phyloP scores from a whole-genome alignment of 495 filamentous ascomycete genomes.

The Penicillium cataractarum region DNA sequence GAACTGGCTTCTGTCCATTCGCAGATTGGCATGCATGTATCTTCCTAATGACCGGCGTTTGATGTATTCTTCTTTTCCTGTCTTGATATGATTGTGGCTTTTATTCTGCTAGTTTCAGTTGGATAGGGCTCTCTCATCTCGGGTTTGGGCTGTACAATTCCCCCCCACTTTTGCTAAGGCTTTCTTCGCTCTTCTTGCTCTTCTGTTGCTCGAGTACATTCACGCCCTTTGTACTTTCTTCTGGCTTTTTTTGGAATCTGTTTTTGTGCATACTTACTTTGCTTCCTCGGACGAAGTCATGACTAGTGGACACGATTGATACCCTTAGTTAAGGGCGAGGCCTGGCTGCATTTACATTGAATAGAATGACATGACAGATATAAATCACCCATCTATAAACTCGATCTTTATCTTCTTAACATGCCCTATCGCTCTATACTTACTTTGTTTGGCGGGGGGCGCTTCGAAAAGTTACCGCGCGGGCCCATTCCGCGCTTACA shows the following conservation, averaged over 20 bases:
- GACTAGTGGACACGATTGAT: constrained; percentile 7
- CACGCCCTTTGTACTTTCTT: background rate
- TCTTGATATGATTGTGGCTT: background rate
- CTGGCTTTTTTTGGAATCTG: background rate
- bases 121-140: constrained; percentile 7
- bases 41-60: constrained; percentile 23
- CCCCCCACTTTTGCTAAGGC: background rate
- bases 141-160: constrained; percentile 22
- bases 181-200: background rate
- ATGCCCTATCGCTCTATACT: background rate
- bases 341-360: constrained; percentile 18
- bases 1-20: constrained; percentile 11
- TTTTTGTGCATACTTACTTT: background rate
- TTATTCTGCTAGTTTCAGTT: background rate
- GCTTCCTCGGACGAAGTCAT: constrained; percentile 2
- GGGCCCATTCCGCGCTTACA: constrained; percentile 37
- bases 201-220: background rate
- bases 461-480: constrained; percentile 11
- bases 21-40: constrained; percentile 19
- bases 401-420: background rate
- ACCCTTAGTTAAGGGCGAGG: constrained; percentile 3
- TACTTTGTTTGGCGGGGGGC: background rate
- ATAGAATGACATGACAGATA: constrained; percentile 12
- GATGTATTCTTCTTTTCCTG: constrained; percentile 9
- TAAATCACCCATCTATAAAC: background rate